Evolutionary conservation across 2,329 filamentous ascomycete genomes (phyloP), one percentile per base, ranked within the genome.

Genomic region (Elsinoe australis): DNA sequence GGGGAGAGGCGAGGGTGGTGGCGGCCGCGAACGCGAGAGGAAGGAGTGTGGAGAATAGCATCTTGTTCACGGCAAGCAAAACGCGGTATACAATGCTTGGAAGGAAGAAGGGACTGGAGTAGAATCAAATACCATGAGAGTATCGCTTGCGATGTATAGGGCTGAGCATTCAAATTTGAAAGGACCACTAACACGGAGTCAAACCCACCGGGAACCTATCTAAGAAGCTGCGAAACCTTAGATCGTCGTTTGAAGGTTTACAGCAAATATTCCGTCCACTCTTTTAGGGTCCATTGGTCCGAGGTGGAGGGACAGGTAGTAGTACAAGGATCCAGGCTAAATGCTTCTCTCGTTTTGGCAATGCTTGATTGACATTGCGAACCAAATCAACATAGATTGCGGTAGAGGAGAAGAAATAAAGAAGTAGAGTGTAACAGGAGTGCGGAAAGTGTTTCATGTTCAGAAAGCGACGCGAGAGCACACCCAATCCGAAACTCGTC

Each of bases 331-430:
- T 35, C 26, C 26, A 29, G 26, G 7, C 12, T 6, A 12, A 29
- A 29, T 29, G 26, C 26, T 29, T 29, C 26, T 7, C 26, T 7
- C 26, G 7, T 29, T 6, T 29, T 29, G 26, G 26, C 26, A 29
- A 29, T 7, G 26, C 26, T 29, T 29, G 26, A 29, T n/a, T n/a
- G 0, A 78, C 79, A 0, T 70, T 79, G 0, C 54, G n/a, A n/a
- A n/a, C n/a, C n/a, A n/a, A n/a, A n/a, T n/a, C n/a, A n/a, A n/a
- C n/a, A n/a, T n/a, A n/a, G n/a, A n/a, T n/a, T n/a, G n/a, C n/a
- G n/a, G n/a, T n/a, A n/a, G n/a, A n/a, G n/a, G n/a, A n/a, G n/a
- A n/a, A n/a, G n/a, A n/a, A n/a, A n/a, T n/a, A n/a, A n/a, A n/a
- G n/a, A n/a, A n/a, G n/a, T n/a, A n/a, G n/a, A n/a, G n/a, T n/a